Percentiles rank a stretch among this genome's conserved stretches.
phyloP scores from a whole-genome alignment of 2,329 filamentous ascomycete species.

The Ophiocordyceps unilateralis region DNA sequence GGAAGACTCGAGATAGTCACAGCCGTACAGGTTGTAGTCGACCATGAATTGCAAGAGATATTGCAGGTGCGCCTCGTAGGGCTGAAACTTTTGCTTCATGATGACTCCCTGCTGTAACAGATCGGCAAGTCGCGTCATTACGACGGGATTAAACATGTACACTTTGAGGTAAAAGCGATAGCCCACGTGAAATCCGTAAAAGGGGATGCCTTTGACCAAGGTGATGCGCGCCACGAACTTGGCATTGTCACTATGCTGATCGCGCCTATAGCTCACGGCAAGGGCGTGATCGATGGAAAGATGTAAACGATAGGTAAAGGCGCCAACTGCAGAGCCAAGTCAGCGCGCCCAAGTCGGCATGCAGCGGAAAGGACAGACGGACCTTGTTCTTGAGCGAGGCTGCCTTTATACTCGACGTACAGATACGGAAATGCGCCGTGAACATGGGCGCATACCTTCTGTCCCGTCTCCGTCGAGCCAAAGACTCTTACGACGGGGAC shows the following conservation, averaged over 20 bases:
- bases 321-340: constrained; percentile 36
- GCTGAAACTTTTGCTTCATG: constrained; percentile 69
- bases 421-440: constrained; percentile 93
- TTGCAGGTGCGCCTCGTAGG: constrained; percentile 85
- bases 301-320: constrained; percentile 63
- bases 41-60: constrained; percentile 95
- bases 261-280: constrained; percentile 66
- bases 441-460: constrained; percentile 90
- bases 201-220: constrained; percentile 81
- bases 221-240: constrained; percentile 79
- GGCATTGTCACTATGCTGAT: constrained; percentile 48
- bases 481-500: constrained; percentile 83
- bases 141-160: constrained; percentile 73
- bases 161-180: constrained; percentile 87
- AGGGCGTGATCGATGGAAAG: constrained; percentile 82
- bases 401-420: constrained; percentile 72
- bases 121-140: constrained; percentile 78
- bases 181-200: constrained; percentile 90
- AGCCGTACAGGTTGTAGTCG: constrained; percentile 95
- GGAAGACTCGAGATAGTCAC: constrained; percentile 61
- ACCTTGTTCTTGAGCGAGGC: constrained; percentile 51
- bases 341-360: background rate
- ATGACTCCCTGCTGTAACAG: constrained; percentile 77
- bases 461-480: constrained; percentile 81
- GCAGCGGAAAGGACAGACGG: constrained; percentile 10